Conservation (phyloP, 345 rosid species). For the Draba incana region DNA sequence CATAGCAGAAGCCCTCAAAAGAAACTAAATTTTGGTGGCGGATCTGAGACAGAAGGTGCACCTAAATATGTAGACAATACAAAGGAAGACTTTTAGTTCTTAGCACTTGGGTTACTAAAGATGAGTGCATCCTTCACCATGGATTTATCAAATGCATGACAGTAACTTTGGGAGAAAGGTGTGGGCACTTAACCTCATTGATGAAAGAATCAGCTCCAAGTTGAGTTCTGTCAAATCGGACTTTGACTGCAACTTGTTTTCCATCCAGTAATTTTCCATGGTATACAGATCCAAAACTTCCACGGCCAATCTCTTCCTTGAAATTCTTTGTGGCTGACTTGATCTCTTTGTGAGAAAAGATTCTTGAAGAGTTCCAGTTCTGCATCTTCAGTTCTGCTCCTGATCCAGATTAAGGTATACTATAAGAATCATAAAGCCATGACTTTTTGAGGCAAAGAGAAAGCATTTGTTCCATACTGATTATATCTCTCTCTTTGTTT, state of each 20-base stretch:
- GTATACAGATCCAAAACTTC: conserved; percentile 90
- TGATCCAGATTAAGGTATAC: conserved; percentile 27
- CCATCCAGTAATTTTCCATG: conserved; percentile 83
- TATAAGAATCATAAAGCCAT: conserved; percentile 21
- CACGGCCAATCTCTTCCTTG: conserved; percentile 82
- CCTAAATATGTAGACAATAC: conserved; percentile 47
- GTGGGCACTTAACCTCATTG: conserved; percentile 62
- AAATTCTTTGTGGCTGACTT: conserved; percentile 78
- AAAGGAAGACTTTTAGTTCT: conserved; percentile 22
- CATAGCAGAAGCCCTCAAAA: conserved; percentile 83
- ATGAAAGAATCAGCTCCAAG: conserved; percentile 93
- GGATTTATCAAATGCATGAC: not conserved
- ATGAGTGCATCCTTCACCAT: not conserved
- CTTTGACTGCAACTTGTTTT: conserved; percentile 84
- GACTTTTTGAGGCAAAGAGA: conserved; percentile 6
- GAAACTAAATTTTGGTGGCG: conserved; percentile 87
- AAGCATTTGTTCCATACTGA: conserved; percentile 51
- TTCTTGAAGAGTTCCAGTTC: conserved; percentile 82
- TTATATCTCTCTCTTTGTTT: conserved; percentile 44
- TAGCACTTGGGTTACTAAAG: not conserved
- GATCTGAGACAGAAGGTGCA: conserved; percentile 72
- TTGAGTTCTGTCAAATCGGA: conserved; percentile 78
- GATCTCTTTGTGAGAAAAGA: conserved; percentile 82
- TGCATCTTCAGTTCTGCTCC: conserved; percentile 63
- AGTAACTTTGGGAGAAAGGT: not conserved